Evolutionary conservation across 2,329 filamentous ascomycete species (phyloP), one percentile per base, ranked within the genome.

Genomic region (Talaromyces islandicus): DNA sequence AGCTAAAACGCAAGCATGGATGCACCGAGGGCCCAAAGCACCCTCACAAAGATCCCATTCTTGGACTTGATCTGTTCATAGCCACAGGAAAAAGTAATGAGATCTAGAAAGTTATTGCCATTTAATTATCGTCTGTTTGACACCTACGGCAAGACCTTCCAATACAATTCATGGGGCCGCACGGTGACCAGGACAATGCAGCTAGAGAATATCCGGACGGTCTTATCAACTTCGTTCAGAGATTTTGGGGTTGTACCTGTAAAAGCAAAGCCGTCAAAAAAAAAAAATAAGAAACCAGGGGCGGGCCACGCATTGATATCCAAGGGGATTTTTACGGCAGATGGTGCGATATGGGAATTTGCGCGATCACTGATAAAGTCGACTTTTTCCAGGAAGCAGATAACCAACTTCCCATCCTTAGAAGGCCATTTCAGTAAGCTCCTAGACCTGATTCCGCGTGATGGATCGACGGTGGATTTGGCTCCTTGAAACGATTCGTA

Each of bases 311-410:
- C n/a, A 21, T 46, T 46, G 19, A 46, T 46, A 17, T 46, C 41
- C 17, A 46, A 46, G 41, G 30, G 53, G 6, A 55, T 55, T 30
- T 91, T 90, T 74, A 87, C 86, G 7, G 95, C 90, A 0, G 92
- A 97, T 70, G 88, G 89, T 80, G 86, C 30, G 75, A 83, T 54
- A 96, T 92, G 30, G 48, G 50, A 53, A 53, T 19, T 27, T 29
- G 24, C 50, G 14, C 50, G 50, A 9, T 27, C 50, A 12, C 24
- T 53, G 24, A 27, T 53, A 19, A 27, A 32, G 17, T 19, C 50
- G 17, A 27, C 24, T n/a, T 53, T 53, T 32, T 27, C 50, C 29
- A 53, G 24, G 50, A 19, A 78, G 11, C 82, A 84, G 63, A 75
- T 85, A 11, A 78, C 77, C 3, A 80, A 85, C 66, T 68, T 85